Base-by-base conservation (phyloP, 805 yeast genomes). In the Clavispora carvajalis region DNA sequence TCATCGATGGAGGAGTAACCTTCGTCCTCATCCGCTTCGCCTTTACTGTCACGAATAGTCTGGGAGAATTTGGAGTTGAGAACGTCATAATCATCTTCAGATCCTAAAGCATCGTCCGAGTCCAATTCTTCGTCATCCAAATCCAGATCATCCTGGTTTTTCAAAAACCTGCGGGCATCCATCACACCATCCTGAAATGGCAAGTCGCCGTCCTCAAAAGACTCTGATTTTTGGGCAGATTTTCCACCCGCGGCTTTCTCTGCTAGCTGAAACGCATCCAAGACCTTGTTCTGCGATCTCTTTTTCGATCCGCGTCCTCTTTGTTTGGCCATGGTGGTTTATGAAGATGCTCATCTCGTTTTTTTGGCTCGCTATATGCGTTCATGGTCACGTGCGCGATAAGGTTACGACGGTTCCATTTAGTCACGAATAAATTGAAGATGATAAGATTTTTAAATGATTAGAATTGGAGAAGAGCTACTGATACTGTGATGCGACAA, bases 41-140 rank as follows among this genome's bases (percentile, higher is more conserved):
- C 46, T 52, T 69, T 72, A 45, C 68, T 69, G 56, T 80, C 87
- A 62, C 88, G 75, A 33, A 81, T 63, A 11, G 83, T 76, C 53
- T 82, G 86, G 5, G 88, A 80, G 47, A 82, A 77, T 55, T 77
- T 82, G 22, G 85, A 77, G 58, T 77, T 74, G 51, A 81, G 60
- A 7, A 74, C 69, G 51, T 76, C 84, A 39, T 71, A 74, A 39
- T 80, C 87, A 49, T 84, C 90, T 43, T 76, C 95, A 0, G 93
- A 82, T 0, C 93, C 95, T 44, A 86, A 63, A 0, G 95, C 96
- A 52, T 85, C 96, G 59, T 89, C 96, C 1, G 95, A 86, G 52
- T 83, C 87, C 34, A 85, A 67, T 45, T 85, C 85, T 54, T 79
- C 85, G 52, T 79, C 85, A 36, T 69, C 77, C 47, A 77, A 66